A percentile compares a stretch with the other conserved stretches of the same genome.
Conservation (phyloP, 164 flowering plant species). For the Amborella trichopoda region DNA sequence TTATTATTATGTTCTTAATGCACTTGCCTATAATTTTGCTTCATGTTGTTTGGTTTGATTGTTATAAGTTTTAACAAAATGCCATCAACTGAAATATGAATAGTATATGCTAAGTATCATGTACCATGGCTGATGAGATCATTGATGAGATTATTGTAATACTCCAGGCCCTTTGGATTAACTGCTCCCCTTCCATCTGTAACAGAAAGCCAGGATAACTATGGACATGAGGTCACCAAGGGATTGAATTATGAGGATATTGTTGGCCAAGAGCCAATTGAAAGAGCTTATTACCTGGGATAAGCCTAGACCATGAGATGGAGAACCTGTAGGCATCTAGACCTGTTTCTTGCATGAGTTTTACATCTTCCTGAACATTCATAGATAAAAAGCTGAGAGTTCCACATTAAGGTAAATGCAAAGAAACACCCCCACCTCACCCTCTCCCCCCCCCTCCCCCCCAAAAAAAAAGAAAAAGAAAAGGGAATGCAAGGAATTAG, state of each 20-base stretch:
- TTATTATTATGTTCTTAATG: not conserved
- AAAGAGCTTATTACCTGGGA: slow-evolving; percentile 1
- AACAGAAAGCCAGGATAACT: not conserved
- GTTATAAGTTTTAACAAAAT: too few species aligned
- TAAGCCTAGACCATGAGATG: slow-evolving; percentile 8
- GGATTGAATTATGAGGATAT: not conserved
- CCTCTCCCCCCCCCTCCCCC: too few species aligned
- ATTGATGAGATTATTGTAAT: slow-evolving; percentile 62
- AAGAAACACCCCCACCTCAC: too few species aligned
- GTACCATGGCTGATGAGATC: slow-evolving; percentile 38
- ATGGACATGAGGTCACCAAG: not conserved
- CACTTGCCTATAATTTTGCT: too few species aligned
- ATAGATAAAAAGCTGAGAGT: too few species aligned
- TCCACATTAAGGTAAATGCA: too few species aligned
- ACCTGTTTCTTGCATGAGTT: slow-evolving; percentile 4
- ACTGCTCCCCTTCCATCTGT: slow-evolving; percentile 68
- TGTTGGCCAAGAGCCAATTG: not conserved
- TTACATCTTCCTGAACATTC: slow-evolving; percentile 8
- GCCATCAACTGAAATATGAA: not conserved
- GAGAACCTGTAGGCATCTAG: slow-evolving; percentile 5
- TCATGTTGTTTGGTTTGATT: too few species aligned
- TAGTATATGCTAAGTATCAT: not conserved
- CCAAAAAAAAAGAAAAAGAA: too few species aligned
- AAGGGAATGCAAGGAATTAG: too few species aligned
- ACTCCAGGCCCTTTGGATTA: slow-evolving; percentile 57